These are phyloP conservation scores for Penicillium fuscoglaucum DNA, from an alignment of 2,329 filamentous ascomycete genomes.

Conservation along the genomic window DNA sequence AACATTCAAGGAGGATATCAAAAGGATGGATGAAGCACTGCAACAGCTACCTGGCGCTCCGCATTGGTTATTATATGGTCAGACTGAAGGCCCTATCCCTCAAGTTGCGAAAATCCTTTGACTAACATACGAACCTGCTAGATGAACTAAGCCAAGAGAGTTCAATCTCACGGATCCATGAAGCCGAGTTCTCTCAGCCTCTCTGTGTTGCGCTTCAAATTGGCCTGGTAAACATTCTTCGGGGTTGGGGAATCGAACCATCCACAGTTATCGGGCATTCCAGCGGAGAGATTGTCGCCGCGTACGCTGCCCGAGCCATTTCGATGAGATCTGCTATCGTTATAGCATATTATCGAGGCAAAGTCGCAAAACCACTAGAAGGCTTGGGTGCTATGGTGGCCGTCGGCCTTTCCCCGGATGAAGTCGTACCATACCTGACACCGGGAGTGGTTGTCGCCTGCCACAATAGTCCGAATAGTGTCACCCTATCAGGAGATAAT, in stretches of 20 bases:
- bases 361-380: slow-evolving; percentile 2
- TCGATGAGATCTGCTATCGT: slow-evolving; percentile 19
- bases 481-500: slow-evolving; percentile 27
- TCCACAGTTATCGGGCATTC: slow-evolving; percentile 36
- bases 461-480: slow-evolving; percentile 29
- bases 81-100: not conserved
- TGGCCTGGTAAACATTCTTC: slow-evolving; percentile 33
- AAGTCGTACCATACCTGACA: slow-evolving; percentile 16
- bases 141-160: slow-evolving; percentile 3
- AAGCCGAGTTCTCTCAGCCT: slow-evolving; percentile 33
- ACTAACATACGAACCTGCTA: not conserved
- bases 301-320: slow-evolving; percentile 33
- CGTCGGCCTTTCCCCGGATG: slow-evolving; percentile 17
- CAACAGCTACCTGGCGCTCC: slow-evolving; percentile 5
- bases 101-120: not conserved
- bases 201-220: slow-evolving; percentile 38
- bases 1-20: slow-evolving; percentile 21
- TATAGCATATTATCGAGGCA: slow-evolving; percentile 26
- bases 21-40: slow-evolving; percentile 17
- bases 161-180: slow-evolving; percentile 17
- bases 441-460: slow-evolving; percentile 25
- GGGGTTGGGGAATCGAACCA: slow-evolving; percentile 25
- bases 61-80: slow-evolving; percentile 10
- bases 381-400: slow-evolving; percentile 26
- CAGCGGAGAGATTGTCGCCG: slow-evolving; percentile 40